Percentiles rank a stretch among this genome's conserved stretches.
These are phyloP conservation scores for Abrus precatorius DNA, from an alignment of 306 rosid species.

Conservation along the genomic window DNA sequence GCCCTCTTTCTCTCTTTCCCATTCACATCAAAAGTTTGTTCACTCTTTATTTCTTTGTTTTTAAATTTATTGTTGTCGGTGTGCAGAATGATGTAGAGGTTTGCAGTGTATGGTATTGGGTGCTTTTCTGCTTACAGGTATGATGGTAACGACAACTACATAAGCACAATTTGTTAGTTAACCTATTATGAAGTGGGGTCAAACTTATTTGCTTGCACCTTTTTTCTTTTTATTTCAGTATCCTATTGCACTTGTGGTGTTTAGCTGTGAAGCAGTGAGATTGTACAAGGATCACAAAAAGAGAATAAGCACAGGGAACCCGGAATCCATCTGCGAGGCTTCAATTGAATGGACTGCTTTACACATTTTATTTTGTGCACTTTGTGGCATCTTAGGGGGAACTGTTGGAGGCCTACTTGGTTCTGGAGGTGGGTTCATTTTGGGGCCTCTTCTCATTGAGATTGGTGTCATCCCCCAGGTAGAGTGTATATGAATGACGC, in stretches of 20 bases:
- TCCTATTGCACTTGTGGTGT: conserved; percentile 74
- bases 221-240: conserved; percentile 57
- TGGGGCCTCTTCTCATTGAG: conserved; percentile 91
- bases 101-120: conserved; percentile 88
- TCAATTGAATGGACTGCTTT: conserved; percentile 81
- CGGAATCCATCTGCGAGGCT: conserved; percentile 79
- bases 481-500: neutral
- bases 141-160: conserved; percentile 4
- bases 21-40: conserved; percentile 22
- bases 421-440: conserved; percentile 92
- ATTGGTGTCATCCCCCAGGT: conserved; percentile 96
- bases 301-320: conserved; percentile 70
- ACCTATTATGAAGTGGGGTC: conserved; percentile 11
- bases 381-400: conserved; percentile 88
- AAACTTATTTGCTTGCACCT: neutral
- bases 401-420: conserved; percentile 91
- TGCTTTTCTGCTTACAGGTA: conserved; percentile 82
- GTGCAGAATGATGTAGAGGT: conserved; percentile 68
- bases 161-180: conserved; percentile 24
- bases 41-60: neutral
- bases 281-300: conserved; percentile 72
- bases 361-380: conserved; percentile 74
- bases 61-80: conserved; percentile 5
- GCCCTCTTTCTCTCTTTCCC: conserved; percentile 19
- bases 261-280: conserved; percentile 78